These are phyloP conservation scores for Mortierella sp. DNA, from an alignment of 371 early-diverging fungal genomes.

Conservation along the genomic window DNA sequence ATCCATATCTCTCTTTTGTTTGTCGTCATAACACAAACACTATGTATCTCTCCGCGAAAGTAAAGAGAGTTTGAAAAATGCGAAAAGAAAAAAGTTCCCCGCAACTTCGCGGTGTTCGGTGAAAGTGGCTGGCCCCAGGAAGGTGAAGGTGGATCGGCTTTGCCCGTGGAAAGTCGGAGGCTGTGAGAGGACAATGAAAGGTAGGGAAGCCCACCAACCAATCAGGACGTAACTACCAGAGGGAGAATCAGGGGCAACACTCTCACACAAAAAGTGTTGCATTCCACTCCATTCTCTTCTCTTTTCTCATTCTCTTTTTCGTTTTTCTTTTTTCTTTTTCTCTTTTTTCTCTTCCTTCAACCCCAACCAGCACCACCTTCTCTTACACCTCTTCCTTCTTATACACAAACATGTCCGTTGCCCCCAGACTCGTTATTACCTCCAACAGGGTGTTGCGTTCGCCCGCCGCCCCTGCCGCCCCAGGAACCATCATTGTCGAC, in stretches of 20 bases:
- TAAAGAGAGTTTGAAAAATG: background rate
- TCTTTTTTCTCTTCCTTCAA: background rate
- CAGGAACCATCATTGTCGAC: conserved; percentile 66
- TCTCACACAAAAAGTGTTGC: background rate
- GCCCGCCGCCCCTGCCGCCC: conserved; percentile 55
- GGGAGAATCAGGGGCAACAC: conserved; percentile 10
- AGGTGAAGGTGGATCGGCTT: background rate
- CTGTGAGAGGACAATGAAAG: background rate
- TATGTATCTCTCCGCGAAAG: background rate
- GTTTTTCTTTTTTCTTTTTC: background rate
- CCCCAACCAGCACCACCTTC: background rate
- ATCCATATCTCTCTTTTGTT: background rate
- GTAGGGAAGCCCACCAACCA: background rate
- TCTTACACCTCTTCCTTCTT: background rate
- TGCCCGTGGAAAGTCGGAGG: conserved; percentile 26
- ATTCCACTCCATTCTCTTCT: background rate
- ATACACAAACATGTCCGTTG: conserved; percentile 13
- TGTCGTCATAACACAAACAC: background rate
- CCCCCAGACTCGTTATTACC: conserved; percentile 46
- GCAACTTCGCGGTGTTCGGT: conserved; percentile 22
- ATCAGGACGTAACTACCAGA: background rate
- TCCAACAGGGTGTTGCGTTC: conserved; percentile 62
- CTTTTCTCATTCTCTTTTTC: conserved; percentile 1
- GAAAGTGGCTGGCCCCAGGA: background rate
- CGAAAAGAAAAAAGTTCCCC: conserved; percentile 43